Conservation (phyloP, 164 flowering plant species). For the Stephania cephalantha region DNA sequence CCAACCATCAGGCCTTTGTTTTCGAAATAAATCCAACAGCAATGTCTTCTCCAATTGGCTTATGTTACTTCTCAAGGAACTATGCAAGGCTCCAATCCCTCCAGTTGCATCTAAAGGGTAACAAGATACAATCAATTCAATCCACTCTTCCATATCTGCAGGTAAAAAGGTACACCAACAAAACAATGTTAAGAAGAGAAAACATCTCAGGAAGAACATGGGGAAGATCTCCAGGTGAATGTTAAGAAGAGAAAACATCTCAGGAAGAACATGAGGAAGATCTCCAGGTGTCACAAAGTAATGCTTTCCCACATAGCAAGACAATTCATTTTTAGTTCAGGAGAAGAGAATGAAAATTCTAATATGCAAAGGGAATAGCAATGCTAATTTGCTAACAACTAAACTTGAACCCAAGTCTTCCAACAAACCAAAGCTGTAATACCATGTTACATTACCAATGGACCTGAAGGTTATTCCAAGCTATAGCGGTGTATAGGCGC, state of each 20-base stretch:
- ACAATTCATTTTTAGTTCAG: not conserved
- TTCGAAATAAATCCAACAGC: conserved; percentile 60
- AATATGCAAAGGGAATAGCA: no score
- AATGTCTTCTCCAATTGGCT: conserved; percentile 44
- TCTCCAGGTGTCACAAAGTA: not conserved
- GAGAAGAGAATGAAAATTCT: no score
- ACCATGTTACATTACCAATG: no score
- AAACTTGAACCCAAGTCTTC: no score
- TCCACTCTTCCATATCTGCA: conserved; percentile 78
- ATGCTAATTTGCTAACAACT: no score
- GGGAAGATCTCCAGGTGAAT: not conserved
- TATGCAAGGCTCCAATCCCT: conserved; percentile 30
- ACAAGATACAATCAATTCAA: conserved; percentile 68
- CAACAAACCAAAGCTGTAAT: no score
- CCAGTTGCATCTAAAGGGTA: conserved; percentile 48
- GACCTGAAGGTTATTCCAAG: no score
- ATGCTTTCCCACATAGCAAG: not conserved
- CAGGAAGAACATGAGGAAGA: not conserved
- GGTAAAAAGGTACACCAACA: conserved; percentile 1
- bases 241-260: not conserved
- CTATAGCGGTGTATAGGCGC: no score
- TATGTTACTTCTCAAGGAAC: conserved; percentile 33
- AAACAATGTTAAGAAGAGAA: not conserved
- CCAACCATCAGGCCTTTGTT: conserved; percentile 41
- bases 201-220: not conserved